Conservation (phyloP, 2,329 filamentous ascomycete genomes). For the Talaromyces verruculosus region DNA sequence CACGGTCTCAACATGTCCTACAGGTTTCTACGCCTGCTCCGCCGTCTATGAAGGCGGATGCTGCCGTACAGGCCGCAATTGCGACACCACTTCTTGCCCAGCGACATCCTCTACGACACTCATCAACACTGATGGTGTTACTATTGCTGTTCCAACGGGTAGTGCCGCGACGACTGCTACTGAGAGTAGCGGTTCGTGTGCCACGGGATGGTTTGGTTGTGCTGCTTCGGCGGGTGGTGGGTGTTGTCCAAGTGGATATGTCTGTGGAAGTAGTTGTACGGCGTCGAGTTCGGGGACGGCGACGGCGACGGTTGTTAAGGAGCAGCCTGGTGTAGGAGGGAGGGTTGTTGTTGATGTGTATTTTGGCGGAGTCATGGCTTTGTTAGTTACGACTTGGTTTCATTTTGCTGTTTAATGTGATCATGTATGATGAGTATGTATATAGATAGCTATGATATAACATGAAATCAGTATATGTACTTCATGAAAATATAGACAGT, state of each 20-base stretch:
- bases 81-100: conserved; percentile 76
- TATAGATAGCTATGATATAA: conserved; percentile 1
- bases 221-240: conserved; percentile 66
- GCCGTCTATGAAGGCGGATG: conserved; percentile 80
- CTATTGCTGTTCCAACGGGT: conserved; percentile 63
- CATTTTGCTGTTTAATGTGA: conserved; percentile 4
- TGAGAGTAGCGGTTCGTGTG: conserved; percentile 56
- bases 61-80: conserved; percentile 84
- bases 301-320: conserved; percentile 54
- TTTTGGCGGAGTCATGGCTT: conserved; percentile 7
- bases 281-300: conserved; percentile 40
- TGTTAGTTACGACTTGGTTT: conserved; percentile 11
- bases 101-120: conserved; percentile 64
- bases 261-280: conserved; percentile 56
- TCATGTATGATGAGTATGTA: background rate
- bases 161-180: conserved; percentile 37
- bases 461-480: background rate
- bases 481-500: background rate
- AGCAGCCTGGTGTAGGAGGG: conserved; percentile 27
- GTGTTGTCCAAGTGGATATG: conserved; percentile 79
- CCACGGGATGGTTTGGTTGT: conserved; percentile 76
- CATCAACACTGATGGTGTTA: conserved; percentile 63
- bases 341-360: conserved; percentile 20
- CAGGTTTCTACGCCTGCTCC: conserved; percentile 86
- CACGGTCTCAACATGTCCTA: conserved; percentile 64